These are phyloP conservation scores for Cryphonectria nitschkei DNA, from an alignment of 2,329 filamentous ascomycete genomes.

Conservation along the genomic window DNA sequence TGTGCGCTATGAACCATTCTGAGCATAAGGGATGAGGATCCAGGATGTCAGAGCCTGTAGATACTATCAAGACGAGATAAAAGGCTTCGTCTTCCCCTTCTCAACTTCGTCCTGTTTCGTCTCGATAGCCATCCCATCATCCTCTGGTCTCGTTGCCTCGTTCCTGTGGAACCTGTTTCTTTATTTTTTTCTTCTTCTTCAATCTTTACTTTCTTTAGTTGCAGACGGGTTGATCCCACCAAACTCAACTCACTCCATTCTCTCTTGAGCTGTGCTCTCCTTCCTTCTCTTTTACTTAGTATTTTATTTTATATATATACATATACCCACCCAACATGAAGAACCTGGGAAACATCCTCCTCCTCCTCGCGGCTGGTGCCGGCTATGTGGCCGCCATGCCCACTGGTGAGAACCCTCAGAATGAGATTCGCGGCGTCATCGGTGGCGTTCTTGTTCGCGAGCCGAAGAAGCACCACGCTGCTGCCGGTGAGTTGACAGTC, in stretches of 20 bases:
- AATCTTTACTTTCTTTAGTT: slow-evolving; percentile 2
- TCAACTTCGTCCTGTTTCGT: slow-evolving; percentile 1
- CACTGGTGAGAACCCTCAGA: slow-evolving; percentile 16
- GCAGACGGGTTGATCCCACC: slow-evolving; percentile 25
- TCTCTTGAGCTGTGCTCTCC: slow-evolving; percentile 25
- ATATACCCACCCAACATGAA: slow-evolving; percentile 42
- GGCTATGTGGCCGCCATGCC: slow-evolving; percentile 39
- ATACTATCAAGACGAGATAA: slow-evolving; percentile 22
- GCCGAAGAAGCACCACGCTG: slow-evolving; percentile 18
- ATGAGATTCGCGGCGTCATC: slow-evolving; percentile 11
- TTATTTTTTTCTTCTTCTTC: background rate
- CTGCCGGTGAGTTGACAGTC: background rate
- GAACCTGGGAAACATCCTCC: slow-evolving; percentile 43
- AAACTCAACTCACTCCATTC: slow-evolving; percentile 6
- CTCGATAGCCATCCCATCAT: slow-evolving; percentile 1
- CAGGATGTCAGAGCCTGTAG: slow-evolving; percentile 16
- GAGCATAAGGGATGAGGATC: background rate
- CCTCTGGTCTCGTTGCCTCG: slow-evolving; percentile 4
- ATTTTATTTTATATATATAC: slow-evolving; percentile 23
- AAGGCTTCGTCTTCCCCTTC: slow-evolving; percentile 16
- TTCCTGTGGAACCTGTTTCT: slow-evolving; percentile 26
- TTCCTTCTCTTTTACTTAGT: background rate
- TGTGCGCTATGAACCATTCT: slow-evolving; percentile 9
- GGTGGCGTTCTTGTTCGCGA: slow-evolving; percentile 19
- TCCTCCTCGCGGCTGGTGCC: slow-evolving; percentile 42